These are phyloP conservation scores for Gymnopus androsaceus DNA, from an alignment of 1,284 basidiomycete species.

Conservation along the genomic window DNA sequence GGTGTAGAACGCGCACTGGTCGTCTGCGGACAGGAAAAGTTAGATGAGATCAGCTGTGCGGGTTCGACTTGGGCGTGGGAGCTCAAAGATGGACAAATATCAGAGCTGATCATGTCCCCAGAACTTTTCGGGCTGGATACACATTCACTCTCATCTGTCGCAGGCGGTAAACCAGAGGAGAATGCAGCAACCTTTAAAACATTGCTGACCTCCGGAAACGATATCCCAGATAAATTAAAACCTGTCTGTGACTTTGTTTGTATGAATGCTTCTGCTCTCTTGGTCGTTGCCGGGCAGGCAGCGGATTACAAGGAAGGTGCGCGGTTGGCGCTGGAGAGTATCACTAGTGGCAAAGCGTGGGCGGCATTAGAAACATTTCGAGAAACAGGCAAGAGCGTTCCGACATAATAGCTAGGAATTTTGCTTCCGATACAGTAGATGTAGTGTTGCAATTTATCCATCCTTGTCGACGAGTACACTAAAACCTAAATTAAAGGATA, in stretches of 20 bases:
- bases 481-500: no score
- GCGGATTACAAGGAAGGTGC: conserved; percentile 75
- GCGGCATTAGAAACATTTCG: conserved; percentile 60
- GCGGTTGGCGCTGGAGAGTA: conserved; percentile 67
- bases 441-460: no score
- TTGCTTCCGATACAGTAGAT: no score
- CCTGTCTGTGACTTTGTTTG: conserved; percentile 83
- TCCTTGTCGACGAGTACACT: no score
- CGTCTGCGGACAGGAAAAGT: conserved; percentile 89
- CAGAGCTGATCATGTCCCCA: conserved; percentile 53
- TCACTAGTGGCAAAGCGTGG: conserved; percentile 77
- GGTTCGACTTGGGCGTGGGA: conserved; percentile 83
- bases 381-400: conserved; percentile 2
- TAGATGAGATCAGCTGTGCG: conserved; percentile 94
- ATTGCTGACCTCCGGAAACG: conserved; percentile 55
- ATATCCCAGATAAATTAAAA: conserved; percentile 51
- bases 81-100: conserved; percentile 56
- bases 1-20: conserved; percentile 86
- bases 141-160: conserved; percentile 72
- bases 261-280: conserved; percentile 81
- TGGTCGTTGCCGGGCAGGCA: conserved; percentile 80
- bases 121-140: conserved; percentile 72
- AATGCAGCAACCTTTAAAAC: conserved; percentile 71
- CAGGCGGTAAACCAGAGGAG: conserved; percentile 70
- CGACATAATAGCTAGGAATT: neutral